Evolutionary conservation across 306 rosid genomes (phyloP).

Genomic region (Aeschynomene evenia): DNA sequence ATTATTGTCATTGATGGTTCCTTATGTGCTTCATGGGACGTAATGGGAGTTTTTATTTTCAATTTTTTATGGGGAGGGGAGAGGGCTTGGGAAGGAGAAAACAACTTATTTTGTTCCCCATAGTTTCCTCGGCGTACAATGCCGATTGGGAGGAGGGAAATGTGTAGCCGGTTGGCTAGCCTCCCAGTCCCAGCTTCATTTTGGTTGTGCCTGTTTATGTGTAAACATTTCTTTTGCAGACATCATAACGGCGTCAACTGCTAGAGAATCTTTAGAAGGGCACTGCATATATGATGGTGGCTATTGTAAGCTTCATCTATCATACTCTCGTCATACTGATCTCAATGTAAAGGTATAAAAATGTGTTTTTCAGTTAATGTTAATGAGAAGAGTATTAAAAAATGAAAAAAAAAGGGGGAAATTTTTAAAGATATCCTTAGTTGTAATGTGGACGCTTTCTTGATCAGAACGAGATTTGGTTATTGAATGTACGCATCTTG

Average conservation of each 20-base stretch:
- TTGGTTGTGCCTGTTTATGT: not conserved
- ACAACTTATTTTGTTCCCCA: not conserved
- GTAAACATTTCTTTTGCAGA: conserved; percentile 35
- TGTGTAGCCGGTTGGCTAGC: conserved; percentile 1
- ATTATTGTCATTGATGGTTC: conserved; percentile 1
- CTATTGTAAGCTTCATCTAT: conserved; percentile 99
- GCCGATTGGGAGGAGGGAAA: not conserved
- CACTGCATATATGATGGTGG: conserved; percentile 99
- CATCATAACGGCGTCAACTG: conserved; percentile 62
- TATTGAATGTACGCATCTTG: conserved; percentile 70
- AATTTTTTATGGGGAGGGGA: not conserved
- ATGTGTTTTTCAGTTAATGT: conserved; percentile 54
- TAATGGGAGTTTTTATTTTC: too few species aligned
- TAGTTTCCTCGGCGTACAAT: not conserved
- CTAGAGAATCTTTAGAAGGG: conserved; percentile 92
- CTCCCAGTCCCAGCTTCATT: not conserved
- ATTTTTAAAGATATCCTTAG: conserved; percentile 56
- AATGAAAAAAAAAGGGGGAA: conserved; percentile 38
- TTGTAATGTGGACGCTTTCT: conserved; percentile 57
- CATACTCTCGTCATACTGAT: conserved; percentile 99
- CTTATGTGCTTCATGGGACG: not conserved
- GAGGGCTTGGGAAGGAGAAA: not conserved
- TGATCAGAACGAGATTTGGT: conserved; percentile 57
- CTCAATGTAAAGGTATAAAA: conserved; percentile 98
- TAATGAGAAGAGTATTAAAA: conserved; percentile 59